phyloP scores from a whole-genome alignment of 2,329 filamentous ascomycete species.

The Cercospora citrullina region DNA sequence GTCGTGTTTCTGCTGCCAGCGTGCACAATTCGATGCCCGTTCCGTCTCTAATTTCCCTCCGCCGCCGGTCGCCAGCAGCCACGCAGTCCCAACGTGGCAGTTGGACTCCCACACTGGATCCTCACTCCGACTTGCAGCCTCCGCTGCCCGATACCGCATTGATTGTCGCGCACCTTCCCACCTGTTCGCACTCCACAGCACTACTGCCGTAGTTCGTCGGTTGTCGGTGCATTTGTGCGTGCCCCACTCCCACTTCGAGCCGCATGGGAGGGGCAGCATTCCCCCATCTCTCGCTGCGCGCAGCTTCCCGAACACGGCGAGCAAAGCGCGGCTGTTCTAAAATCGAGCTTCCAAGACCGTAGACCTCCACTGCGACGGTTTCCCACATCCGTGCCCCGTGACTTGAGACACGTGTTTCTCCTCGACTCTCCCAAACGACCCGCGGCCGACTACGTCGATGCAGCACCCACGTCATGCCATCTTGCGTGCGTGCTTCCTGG shows the following conservation, averaged over 20 bases:
- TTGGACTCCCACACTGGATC: not conserved
- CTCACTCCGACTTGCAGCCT: not conserved
- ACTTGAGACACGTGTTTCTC: conserved; percentile 1
- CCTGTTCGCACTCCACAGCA: not conserved
- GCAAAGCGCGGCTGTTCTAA: not conserved
- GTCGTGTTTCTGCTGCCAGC: conserved; percentile 3
- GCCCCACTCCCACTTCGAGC: not conserved
- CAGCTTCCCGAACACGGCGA: not conserved
- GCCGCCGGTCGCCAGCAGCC: too few species aligned
- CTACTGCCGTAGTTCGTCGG: not conserved
- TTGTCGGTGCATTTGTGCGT: not conserved
- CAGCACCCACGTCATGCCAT: not conserved
- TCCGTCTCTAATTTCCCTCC: too few species aligned
- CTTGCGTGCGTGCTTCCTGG: not conserved
- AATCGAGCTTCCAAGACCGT: not conserved
- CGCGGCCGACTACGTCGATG: not conserved
- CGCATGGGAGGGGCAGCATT: not conserved
- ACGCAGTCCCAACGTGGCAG: too few species aligned
- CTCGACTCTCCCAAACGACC: not conserved
- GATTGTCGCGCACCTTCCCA: not conserved
- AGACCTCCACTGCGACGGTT: not conserved
- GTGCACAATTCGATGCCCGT: not conserved
- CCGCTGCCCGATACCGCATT: not conserved
- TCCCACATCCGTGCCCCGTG: not conserved
- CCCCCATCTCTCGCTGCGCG: not conserved